Conservation (phyloP, 305 asterid genomes). For the Fraxinus albicans region DNA sequence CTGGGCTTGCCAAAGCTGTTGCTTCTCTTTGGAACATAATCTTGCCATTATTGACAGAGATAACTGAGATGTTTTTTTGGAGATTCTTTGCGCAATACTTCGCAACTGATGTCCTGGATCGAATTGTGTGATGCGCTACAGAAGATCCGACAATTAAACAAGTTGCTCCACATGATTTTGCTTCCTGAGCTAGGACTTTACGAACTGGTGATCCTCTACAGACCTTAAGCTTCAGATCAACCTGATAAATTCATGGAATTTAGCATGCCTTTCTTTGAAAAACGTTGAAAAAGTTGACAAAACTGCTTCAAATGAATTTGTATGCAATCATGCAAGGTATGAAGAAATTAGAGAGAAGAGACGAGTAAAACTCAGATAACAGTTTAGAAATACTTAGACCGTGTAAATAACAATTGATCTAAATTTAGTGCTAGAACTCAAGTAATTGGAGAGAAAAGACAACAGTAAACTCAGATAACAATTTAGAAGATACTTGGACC, state of each 20-base stretch:
- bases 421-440: background rate
- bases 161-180: conserved; percentile 54
- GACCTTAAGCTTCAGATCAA: conserved; percentile 86
- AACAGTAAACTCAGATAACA: background rate
- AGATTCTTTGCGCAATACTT: conserved; percentile 75
- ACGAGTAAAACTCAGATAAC: background rate
- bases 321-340: conserved; percentile 3
- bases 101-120: conserved; percentile 69
- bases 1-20: conserved; percentile 25
- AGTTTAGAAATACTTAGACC: background rate
- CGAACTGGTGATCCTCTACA: conserved; percentile 75
- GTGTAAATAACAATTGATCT: background rate
- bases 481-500: background rate
- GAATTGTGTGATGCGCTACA: conserved; percentile 44
- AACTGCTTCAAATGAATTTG: background rate
- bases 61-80: conserved; percentile 46
- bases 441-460: background rate
- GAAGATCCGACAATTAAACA: conserved; percentile 72
- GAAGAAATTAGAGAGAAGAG: background rate
- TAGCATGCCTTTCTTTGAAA: conserved; percentile 2
- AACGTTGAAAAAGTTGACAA: background rate
- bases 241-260: conserved; percentile 36
- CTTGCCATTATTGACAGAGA: conserved; percentile 76
- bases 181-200: conserved; percentile 62
- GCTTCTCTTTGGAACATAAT: conserved; percentile 55